A percentile compares a stretch with the other conserved stretches of the same genome.
phyloP scores from a whole-genome alignment of 495 filamentous ascomycete species.

The Chaetomium cochliodes region DNA sequence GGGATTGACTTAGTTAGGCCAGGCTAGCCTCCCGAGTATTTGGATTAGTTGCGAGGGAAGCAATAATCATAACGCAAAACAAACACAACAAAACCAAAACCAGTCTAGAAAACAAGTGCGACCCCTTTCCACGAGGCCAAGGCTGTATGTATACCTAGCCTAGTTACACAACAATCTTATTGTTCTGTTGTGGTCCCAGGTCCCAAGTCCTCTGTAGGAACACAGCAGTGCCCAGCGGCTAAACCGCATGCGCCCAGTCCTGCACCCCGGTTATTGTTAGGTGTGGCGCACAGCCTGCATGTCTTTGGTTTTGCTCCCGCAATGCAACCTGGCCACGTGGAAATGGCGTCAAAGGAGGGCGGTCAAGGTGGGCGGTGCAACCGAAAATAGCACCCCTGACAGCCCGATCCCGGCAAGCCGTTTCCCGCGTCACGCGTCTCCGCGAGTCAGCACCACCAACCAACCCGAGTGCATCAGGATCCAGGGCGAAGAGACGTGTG shows the following conservation, averaged over 20 bases:
- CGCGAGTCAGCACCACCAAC: background rate
- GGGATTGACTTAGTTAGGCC: background rate
- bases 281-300: conserved; percentile 12
- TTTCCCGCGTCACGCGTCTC: background rate
- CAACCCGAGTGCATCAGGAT: background rate
- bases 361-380: conserved; percentile 1
- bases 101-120: background rate
- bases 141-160: conserved; percentile 12
- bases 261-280: conserved; percentile 7
- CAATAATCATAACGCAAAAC: background rate
- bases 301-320: background rate
- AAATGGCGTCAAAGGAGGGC: background rate
- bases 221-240: conserved; percentile 8
- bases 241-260: conserved; percentile 3
- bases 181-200: background rate
- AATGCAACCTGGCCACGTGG: conserved; percentile 21
- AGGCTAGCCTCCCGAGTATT: background rate
- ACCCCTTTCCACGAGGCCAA: too few relatives aligned
- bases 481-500: background rate
- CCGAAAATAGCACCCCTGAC: conserved; percentile 12
- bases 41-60: background rate
- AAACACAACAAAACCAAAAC: background rate
- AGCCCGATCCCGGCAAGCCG: background rate
- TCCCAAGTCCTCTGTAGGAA: too few relatives aligned
- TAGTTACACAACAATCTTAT: background rate